phyloP scores from a whole-genome alignment of 371 early-diverging fungal species.

The Mucor sp. region DNA sequence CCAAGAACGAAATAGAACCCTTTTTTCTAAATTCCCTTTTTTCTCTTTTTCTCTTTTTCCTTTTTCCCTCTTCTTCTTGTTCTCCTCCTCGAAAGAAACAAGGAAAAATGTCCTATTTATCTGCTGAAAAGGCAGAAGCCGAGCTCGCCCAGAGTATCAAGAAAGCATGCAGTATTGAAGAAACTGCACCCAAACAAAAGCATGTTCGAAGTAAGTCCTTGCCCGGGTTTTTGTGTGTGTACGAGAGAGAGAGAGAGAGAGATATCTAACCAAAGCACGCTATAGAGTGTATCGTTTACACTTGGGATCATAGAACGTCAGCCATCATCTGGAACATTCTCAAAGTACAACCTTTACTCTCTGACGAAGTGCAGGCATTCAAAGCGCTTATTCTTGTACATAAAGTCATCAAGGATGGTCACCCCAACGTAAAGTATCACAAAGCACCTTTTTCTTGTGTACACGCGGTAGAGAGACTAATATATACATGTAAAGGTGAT shows the following conservation, averaged over 20 bases:
- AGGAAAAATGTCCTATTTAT: slow-evolving; percentile 44
- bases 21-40: neutral
- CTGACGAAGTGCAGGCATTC: slow-evolving; percentile 93
- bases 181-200: slow-evolving; percentile 97
- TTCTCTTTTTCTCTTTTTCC: neutral
- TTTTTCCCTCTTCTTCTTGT: neutral
- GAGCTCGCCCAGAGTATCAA: slow-evolving; percentile 87
- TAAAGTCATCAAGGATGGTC: slow-evolving; percentile 95
- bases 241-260: too few species aligned
- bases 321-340: slow-evolving; percentile 87
- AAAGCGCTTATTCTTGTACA: slow-evolving; percentile 95
- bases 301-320: slow-evolving; percentile 91
- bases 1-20: neutral
- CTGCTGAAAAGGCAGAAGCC: slow-evolving; percentile 78
- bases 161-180: slow-evolving; percentile 90
- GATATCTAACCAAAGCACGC: neutral
- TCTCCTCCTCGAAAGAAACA: neutral
- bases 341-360: slow-evolving; percentile 83
- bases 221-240: neutral
- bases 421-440: slow-evolving; percentile 64
- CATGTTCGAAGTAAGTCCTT: slow-evolving; percentile 83
- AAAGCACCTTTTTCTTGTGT: neutral
- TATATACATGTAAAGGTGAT: slow-evolving; percentile 52
- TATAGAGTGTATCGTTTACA: slow-evolving; percentile 87
- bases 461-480: neutral